Evolutionary conservation across 179 eudicot species (phyloP).

Genomic region (Heliamphora pulchella): DNA sequence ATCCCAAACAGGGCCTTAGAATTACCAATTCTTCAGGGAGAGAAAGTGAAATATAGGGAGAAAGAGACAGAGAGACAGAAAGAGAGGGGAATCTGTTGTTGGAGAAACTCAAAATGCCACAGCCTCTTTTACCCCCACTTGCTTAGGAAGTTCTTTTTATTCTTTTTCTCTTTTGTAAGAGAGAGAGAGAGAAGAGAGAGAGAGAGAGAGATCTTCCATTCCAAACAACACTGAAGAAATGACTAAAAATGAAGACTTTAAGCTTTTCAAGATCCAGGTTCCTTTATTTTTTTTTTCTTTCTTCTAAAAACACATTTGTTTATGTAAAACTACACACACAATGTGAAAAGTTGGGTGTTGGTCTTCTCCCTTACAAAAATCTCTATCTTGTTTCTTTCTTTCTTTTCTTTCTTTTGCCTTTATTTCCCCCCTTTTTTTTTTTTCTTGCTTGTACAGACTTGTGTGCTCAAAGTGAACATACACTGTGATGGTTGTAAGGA

Average conservation of each 20-base stretch:
- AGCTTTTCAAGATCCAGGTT: slow-evolving; percentile 83
- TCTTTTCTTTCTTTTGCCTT: background rate
- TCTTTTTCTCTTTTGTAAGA: background rate
- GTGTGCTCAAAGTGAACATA: slow-evolving; percentile 59
- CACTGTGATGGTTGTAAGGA: slow-evolving; percentile 80
- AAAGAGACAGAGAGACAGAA: background rate
- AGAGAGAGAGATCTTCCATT: background rate
- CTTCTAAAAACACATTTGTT: too few relatives aligned
- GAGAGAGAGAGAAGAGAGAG: background rate
- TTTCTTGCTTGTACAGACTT: slow-evolving; percentile 34
- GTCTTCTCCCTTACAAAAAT: background rate
- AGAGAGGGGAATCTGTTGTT: background rate
- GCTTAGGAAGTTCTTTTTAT: slow-evolving; percentile 8
- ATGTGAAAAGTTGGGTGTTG: slow-evolving; percentile 11
- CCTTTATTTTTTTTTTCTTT: background rate
- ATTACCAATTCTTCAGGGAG: background rate
- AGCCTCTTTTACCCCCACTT: slow-evolving; percentile 13
- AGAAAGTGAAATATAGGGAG: too few relatives aligned
- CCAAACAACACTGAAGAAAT: slow-evolving; percentile 30
- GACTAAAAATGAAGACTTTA: slow-evolving; percentile 76
- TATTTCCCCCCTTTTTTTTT: background rate
- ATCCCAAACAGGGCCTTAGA: too few relatives aligned
- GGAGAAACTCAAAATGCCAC: background rate
- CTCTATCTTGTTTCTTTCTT: background rate
- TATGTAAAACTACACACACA: too few relatives aligned